phyloP scores from a whole-genome alignment of 2,329 filamentous ascomycete species.

The Colletotrichum sp. region DNA sequence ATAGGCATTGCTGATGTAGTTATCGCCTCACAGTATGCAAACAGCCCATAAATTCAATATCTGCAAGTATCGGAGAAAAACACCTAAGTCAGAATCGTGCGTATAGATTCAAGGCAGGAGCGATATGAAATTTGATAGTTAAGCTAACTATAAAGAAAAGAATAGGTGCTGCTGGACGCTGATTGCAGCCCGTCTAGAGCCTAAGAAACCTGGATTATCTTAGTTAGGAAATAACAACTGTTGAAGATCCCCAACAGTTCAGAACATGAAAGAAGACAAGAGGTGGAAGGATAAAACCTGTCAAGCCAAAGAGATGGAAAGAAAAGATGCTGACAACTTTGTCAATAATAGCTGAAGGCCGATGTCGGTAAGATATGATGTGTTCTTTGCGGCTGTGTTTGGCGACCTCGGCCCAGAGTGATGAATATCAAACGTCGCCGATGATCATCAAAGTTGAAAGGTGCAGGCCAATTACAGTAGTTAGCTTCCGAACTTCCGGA shows the following conservation, averaged over 20 bases:
- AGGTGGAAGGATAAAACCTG: neutral
- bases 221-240: too few relatives aligned
- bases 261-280: neutral
- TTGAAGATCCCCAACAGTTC: too few relatives aligned
- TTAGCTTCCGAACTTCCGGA: neutral
- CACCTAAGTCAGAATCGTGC: too few relatives aligned
- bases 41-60: too few relatives aligned
- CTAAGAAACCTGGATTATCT: too few relatives aligned
- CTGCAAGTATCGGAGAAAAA: too few relatives aligned
- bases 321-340: neutral
- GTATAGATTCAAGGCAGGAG: too few relatives aligned
- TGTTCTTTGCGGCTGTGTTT: neutral
- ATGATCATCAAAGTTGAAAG: neutral
- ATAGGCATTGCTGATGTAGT: too few relatives aligned
- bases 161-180: too few relatives aligned
- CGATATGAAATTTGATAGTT: accelerated
- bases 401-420: neutral
- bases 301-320: neutral
- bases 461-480: neutral
- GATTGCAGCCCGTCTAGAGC: too few relatives aligned
- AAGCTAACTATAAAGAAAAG: too few relatives aligned
- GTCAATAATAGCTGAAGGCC: neutral
- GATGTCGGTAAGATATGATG: neutral
- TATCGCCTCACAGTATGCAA: too few relatives aligned
- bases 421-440: neutral